These are phyloP conservation scores for Arthrinium phaeospermum DNA, from an alignment of 2,329 filamentous ascomycete species.

Conservation along the genomic window DNA sequence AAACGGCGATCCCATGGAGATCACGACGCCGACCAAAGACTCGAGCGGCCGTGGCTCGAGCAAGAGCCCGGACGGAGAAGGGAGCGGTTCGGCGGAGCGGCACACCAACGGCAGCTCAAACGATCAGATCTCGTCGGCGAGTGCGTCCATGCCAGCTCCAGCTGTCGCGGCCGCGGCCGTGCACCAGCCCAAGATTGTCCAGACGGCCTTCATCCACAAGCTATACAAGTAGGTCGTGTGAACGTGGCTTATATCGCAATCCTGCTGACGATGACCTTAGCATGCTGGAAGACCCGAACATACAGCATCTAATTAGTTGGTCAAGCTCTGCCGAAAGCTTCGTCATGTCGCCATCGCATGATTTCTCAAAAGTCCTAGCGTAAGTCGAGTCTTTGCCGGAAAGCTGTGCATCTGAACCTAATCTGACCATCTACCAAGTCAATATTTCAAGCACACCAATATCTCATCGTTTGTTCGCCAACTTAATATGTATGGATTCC, in stretches of 20 bases:
- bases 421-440: conserved; percentile 57
- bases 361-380: conserved; percentile 98
- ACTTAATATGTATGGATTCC: conserved; percentile 76
- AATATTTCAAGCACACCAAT: conserved; percentile 93
- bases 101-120: conserved; percentile 37
- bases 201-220: conserved; percentile 99
- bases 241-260: background rate
- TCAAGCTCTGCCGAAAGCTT: conserved; percentile 93
- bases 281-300: conserved; percentile 94
- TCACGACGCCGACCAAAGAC: conserved; percentile 58
- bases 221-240: conserved; percentile 81
- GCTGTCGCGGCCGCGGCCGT: conserved; percentile 72
- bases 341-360: conserved; percentile 96
- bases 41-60: conserved; percentile 49
- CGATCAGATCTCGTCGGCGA: conserved; percentile 42
- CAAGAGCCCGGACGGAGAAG: conserved; percentile 50
- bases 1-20: conserved; percentile 65
- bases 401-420: conserved; percentile 23
- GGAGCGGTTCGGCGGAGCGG: conserved; percentile 44
- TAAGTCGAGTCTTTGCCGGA: conserved; percentile 48
- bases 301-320: conserved; percentile 97
- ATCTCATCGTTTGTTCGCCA: conserved; percentile 20
- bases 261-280: conserved; percentile 43
- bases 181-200: conserved; percentile 95
- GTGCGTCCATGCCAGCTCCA: conserved; percentile 56